phyloP scores from a whole-genome alignment of 345 rosid species.

The Microcos paniculata region DNA sequence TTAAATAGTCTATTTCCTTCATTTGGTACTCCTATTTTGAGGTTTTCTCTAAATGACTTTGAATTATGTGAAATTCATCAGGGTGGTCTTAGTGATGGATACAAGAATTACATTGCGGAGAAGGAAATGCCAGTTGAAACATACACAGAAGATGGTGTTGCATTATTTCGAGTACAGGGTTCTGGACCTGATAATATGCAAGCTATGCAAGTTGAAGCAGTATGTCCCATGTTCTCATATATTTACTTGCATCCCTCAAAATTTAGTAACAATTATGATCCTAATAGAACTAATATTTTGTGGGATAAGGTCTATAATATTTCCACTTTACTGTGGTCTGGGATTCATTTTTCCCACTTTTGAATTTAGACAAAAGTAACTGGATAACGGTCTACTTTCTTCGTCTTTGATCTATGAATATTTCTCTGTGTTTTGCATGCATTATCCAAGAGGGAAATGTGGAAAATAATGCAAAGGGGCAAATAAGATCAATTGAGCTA shows the following conservation, averaged over 20 bases:
- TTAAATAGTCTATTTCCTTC: conserved; percentile 10
- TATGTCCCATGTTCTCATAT: conserved; percentile 38
- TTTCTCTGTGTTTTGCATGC: background rate
- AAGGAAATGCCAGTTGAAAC: conserved; percentile 79
- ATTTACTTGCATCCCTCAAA: background rate
- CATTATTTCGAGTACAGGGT: conserved; percentile 88
- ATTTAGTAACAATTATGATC: background rate
- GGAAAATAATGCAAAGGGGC: background rate
- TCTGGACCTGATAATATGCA: conserved; percentile 99
- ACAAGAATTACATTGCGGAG: conserved; percentile 70
- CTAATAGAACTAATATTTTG: background rate
- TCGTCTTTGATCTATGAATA: background rate
- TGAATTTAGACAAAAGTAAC: background rate
- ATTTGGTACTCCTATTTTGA: background rate
- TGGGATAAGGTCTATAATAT: background rate
- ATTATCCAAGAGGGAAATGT: background rate
- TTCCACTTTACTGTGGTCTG: background rate
- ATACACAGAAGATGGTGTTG: conserved; percentile 72
- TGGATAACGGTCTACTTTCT: background rate
- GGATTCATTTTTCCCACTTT: background rate
- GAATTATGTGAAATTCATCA: conserved; percentile 31
- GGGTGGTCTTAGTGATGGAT: conserved; percentile 94
- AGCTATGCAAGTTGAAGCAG: conserved; percentile 95
- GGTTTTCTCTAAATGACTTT: conserved; percentile 8
- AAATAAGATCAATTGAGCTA: background rate